Evolutionary conservation across 2,329 filamentous ascomycete genomes (phyloP).

Genomic region (Hypoxylon sp.): DNA sequence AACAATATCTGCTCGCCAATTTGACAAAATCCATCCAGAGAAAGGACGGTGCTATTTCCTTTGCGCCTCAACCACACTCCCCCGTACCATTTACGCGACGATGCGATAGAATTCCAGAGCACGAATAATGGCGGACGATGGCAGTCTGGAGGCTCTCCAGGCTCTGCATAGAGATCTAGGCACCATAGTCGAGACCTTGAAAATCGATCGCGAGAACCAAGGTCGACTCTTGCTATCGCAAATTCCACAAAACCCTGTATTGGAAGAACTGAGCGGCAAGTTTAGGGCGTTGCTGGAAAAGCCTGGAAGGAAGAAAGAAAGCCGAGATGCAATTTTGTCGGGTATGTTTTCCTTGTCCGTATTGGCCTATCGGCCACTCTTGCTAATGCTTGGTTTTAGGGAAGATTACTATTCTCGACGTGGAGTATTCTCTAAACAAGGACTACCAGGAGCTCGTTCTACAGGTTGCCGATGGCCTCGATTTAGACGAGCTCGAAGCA

Average conservation of each 20-base stretch:
- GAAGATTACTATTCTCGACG: constrained; percentile 75
- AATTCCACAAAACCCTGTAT: constrained; percentile 43
- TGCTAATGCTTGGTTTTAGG: constrained; percentile 59
- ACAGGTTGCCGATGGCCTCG: constrained; percentile 84
- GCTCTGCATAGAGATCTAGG: constrained; percentile 86
- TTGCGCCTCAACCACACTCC: constrained; percentile 23
- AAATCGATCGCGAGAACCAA: constrained; percentile 69
- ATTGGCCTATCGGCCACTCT: constrained; percentile 1
- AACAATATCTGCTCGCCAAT: constrained; percentile 8
- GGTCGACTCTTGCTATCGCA: constrained; percentile 57
- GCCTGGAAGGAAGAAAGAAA: constrained; percentile 75
- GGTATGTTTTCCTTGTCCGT: too few relatives aligned
- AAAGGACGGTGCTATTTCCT: constrained; percentile 10
- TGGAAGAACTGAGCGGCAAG: constrained; percentile 72
- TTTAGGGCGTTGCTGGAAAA: constrained; percentile 80
- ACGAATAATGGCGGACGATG: constrained; percentile 74
- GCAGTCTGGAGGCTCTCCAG: constrained; percentile 79
- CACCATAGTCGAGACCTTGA: constrained; percentile 74
- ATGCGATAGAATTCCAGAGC: constrained; percentile 56
- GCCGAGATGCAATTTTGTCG: constrained; percentile 74
- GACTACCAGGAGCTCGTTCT: constrained; percentile 86
- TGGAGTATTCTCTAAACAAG: constrained; percentile 82
- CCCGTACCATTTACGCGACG: constrained; percentile 37
- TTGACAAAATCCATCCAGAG: background rate
- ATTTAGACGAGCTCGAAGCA: constrained; percentile 89